Conservation (phyloP, 2,329 filamentous ascomycete species). For the Neofusicoccum umdonicola region DNA sequence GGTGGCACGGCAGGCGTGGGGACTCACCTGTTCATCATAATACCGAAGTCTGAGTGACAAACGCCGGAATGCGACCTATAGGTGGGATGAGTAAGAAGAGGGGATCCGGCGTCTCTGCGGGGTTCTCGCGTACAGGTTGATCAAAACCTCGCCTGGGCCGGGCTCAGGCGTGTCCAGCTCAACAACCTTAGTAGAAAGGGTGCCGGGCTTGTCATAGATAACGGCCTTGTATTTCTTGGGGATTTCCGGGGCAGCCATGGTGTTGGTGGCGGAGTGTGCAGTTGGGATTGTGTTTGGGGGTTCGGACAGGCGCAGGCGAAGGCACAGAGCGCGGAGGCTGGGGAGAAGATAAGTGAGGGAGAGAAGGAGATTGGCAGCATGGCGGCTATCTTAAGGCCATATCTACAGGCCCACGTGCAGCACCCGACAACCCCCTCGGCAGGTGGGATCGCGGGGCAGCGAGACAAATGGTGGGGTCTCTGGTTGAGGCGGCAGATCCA, state of each 20-base stretch:
- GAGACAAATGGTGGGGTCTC: not conserved
- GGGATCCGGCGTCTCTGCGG: not conserved
- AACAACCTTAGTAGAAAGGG: conserved; percentile 62
- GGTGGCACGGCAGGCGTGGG: not conserved
- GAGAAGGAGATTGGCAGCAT: not conserved
- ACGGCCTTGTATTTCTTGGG: conserved; percentile 62
- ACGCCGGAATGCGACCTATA: conserved; percentile 20
- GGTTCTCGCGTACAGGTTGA: conserved; percentile 54
- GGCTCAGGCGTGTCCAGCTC: conserved; percentile 65
- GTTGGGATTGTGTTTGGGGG: not conserved
- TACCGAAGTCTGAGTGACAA: conserved; percentile 20
- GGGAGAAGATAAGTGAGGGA: not conserved
- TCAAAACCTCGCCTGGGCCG: conserved; percentile 59
- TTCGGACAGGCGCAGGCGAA: not conserved
- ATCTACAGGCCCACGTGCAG: not conserved
- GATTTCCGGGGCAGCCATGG: conserved; percentile 32
- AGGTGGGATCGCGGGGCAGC: not conserved
- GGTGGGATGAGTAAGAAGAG: conserved; percentile 1
- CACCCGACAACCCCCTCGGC: not conserved
- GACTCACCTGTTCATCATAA: conserved; percentile 42
- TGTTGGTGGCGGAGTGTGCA: not conserved
- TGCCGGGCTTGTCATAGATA: conserved; percentile 65
- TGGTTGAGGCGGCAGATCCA: not conserved
- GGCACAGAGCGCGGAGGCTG: not conserved
- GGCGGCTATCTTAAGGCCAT: not conserved